Conservation (phyloP, 2,329 filamentous ascomycete genomes). For the Fusarium citri region DNA sequence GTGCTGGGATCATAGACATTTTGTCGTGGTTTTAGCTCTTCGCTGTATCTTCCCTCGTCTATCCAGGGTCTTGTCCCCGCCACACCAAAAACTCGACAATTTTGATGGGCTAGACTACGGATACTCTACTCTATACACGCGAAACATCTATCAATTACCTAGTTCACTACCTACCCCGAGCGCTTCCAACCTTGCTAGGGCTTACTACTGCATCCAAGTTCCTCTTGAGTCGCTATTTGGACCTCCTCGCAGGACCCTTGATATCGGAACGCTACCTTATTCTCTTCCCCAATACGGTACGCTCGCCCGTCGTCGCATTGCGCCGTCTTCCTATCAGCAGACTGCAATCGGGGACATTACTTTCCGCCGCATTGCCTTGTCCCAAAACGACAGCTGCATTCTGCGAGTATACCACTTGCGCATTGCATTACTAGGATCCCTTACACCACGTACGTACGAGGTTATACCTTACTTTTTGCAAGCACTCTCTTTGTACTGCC, state of each 20-base stretch:
- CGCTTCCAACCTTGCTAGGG: slow-evolving; percentile 20
- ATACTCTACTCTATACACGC: neutral
- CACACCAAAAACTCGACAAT: slow-evolving; percentile 6
- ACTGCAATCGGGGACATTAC: slow-evolving; percentile 28
- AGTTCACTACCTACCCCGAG: neutral
- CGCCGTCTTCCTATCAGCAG: slow-evolving; percentile 23
- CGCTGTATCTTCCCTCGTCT: neutral
- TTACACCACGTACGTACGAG: slow-evolving; percentile 32
- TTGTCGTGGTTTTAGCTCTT: slow-evolving; percentile 9
- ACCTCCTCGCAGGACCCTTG: slow-evolving; percentile 16
- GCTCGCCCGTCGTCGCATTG: slow-evolving; percentile 39
- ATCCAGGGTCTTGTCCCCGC: slow-evolving; percentile 5
- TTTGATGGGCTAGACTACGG: slow-evolving; percentile 3
- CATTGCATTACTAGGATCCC: slow-evolving; percentile 31
- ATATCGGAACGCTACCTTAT: slow-evolving; percentile 21
- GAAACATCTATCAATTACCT: neutral
- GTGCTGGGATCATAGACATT: slow-evolving; percentile 24
- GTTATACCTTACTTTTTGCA: slow-evolving; percentile 8
- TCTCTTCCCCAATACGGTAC: slow-evolving; percentile 38
- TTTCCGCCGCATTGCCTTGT: slow-evolving; percentile 23
- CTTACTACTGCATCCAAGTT: slow-evolving; percentile 6
- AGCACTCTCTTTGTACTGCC: slow-evolving; percentile 26
- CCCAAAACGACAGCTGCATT: slow-evolving; percentile 18
- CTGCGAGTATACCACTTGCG: slow-evolving; percentile 7
- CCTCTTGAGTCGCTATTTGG: slow-evolving; percentile 9